These are phyloP conservation scores for Kitagawia praeruptora DNA, from an alignment of 129 eudicot species.

Conservation along the genomic window DNA sequence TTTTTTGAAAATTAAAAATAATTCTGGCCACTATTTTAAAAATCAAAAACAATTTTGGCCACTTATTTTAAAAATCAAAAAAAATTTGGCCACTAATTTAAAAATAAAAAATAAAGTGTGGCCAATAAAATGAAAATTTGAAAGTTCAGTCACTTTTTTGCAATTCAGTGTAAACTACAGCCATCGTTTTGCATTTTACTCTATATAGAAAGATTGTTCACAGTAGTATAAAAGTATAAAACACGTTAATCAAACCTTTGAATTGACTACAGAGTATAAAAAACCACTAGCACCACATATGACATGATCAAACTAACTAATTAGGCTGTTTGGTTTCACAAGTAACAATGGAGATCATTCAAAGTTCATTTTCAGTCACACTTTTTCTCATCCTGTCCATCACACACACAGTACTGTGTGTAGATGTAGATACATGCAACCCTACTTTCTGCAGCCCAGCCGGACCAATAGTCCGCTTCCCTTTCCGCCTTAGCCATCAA, in stretches of 20 bases:
- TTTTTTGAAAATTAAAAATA: no score
- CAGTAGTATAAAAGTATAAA: no score
- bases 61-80: no score
- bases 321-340: not conserved
- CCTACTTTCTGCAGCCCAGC: slow-evolving; percentile 32
- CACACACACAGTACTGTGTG: slow-evolving; percentile 16
- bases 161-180: no score
- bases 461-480: slow-evolving; percentile 61
- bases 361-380: not conserved
- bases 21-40: no score
- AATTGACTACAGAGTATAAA: not conserved
- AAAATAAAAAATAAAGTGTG: no score
- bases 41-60: no score
- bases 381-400: slow-evolving; percentile 9
- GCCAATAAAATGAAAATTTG: no score
- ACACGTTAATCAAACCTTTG: not conserved
- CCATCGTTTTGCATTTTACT: no score
- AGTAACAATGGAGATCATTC: not conserved
- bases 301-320: not conserved
- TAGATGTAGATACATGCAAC: slow-evolving; percentile 18
- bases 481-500: slow-evolving; percentile 46
- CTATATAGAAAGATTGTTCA: no score
- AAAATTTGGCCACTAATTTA: no score
- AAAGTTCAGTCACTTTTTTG: no score
- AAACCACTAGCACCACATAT: not conserved